Conservation (phyloP, 116 monocot species). For the Iris pallida region DNA sequence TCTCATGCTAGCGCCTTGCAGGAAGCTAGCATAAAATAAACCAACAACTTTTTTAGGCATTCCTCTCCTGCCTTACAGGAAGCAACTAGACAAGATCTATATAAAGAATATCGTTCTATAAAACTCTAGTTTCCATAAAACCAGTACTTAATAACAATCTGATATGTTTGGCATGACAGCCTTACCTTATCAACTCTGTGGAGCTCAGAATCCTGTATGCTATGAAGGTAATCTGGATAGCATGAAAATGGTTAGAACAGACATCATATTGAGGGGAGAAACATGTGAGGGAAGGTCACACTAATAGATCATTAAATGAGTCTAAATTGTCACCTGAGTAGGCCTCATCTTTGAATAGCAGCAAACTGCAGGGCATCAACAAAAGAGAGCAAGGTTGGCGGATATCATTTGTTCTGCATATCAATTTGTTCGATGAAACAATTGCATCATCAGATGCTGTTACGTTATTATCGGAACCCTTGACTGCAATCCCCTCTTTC, state of each 20-base stretch:
- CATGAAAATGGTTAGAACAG: not conserved
- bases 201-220: conserved; percentile 55
- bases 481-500: conserved; percentile 5
- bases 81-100: not conserved
- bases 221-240: conserved; percentile 74
- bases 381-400: conserved; percentile 40
- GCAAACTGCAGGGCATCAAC: conserved; percentile 75
- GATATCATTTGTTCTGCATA: not conserved
- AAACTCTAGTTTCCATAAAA: too few species aligned
- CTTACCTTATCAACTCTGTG: conserved; percentile 57
- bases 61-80: not conserved
- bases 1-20: too few species aligned
- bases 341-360: conserved; percentile 90
- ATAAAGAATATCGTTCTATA: not conserved
- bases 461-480: conserved; percentile 7
- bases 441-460: not conserved
- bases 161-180: not conserved
- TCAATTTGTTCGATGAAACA: conserved; percentile 5
- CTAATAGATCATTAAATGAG: conserved; percentile 1
- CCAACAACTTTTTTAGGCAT: not conserved
- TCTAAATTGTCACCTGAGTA: conserved; percentile 49
- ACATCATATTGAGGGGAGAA: not conserved
- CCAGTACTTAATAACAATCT: not conserved
- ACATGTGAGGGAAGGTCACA: too few species aligned
- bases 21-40: not conserved